Evolutionary conservation across 2,329 filamentous ascomycete genomes (phyloP).

Genomic region (Aspergillus pseudonomiae): DNA sequence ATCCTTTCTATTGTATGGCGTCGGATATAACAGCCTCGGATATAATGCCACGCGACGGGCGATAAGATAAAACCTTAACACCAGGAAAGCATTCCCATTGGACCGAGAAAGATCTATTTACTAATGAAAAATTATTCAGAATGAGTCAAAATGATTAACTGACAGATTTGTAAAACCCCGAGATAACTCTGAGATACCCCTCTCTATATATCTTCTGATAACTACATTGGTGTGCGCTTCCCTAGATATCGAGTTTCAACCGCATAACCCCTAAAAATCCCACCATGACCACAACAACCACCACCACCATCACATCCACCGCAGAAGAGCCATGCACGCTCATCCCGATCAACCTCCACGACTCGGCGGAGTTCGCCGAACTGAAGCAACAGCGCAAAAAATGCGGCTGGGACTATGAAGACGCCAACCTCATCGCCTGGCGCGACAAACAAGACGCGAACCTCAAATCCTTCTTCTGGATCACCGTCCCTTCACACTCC

Average conservation of each 20-base stretch:
- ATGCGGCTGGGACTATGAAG: slow-evolving; percentile 22
- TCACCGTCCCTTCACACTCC: slow-evolving; percentile 7
- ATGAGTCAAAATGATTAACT: too few relatives aligned
- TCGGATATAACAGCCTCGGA: too few relatives aligned
- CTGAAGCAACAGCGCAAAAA: slow-evolving; percentile 18
- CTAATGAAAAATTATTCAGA: too few relatives aligned
- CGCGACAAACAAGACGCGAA: slow-evolving; percentile 12
- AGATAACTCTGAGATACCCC: not conserved
- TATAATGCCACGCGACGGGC: too few relatives aligned
- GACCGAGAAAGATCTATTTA: too few relatives aligned
- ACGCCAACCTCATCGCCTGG: slow-evolving; percentile 14
- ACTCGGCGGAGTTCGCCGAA: slow-evolving; percentile 14
- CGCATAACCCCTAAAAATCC: not conserved
- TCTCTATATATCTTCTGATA: not conserved
- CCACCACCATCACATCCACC: not conserved
- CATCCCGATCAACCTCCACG: slow-evolving; percentile 20
- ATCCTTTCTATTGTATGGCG: too few relatives aligned
- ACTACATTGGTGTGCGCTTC: not conserved
- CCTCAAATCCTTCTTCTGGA: slow-evolving; percentile 26
- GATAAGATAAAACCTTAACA: too few relatives aligned
- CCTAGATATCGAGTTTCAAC: not conserved
- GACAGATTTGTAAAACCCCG: too few relatives aligned
- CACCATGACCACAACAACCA: not conserved
- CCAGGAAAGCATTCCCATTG: too few relatives aligned
- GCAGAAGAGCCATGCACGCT: slow-evolving; percentile 13